phyloP scores from a whole-genome alignment of 2,329 filamentous ascomycete species.

The Alternaria rosae region DNA sequence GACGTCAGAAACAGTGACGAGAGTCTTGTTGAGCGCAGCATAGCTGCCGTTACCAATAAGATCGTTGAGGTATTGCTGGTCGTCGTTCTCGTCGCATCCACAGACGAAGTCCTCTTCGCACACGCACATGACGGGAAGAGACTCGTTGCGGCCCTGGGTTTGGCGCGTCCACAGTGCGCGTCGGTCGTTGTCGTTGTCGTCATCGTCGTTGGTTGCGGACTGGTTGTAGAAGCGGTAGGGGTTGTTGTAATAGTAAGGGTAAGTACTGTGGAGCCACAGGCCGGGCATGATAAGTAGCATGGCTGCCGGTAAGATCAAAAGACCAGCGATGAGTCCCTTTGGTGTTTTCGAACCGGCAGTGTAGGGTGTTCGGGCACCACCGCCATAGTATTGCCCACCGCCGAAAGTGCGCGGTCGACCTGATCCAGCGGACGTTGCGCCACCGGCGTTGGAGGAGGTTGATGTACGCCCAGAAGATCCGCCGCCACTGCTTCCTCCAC shows the following conservation, averaged over 20 bases:
- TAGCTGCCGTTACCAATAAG: slow-evolving; percentile 67
- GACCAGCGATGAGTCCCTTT: slow-evolving; percentile 59
- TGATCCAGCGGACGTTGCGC: slow-evolving; percentile 63
- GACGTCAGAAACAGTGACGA: slow-evolving; percentile 68
- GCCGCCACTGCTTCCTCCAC: slow-evolving; percentile 12
- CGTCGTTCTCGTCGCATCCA: slow-evolving; percentile 73
- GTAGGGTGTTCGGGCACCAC: slow-evolving; percentile 67
- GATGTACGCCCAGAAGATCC: slow-evolving; percentile 25
- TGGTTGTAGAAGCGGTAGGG: slow-evolving; percentile 62
- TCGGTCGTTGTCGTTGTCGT: slow-evolving; percentile 38
- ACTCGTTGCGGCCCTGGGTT: slow-evolving; percentile 59
- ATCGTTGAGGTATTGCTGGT: slow-evolving; percentile 65
- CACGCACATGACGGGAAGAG: slow-evolving; percentile 66
- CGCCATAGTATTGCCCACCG: slow-evolving; percentile 71
- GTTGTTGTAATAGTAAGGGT: slow-evolving; percentile 66
- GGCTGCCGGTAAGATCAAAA: slow-evolving; percentile 57
- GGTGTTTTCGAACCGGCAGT: slow-evolving; percentile 59
- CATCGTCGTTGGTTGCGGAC: slow-evolving; percentile 51
- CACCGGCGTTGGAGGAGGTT: slow-evolving; percentile 43
- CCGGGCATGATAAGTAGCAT: slow-evolving; percentile 68
- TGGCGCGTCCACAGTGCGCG: slow-evolving; percentile 10
- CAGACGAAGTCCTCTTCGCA: slow-evolving; percentile 67
- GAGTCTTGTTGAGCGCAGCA: slow-evolving; percentile 63
- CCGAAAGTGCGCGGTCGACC: slow-evolving; percentile 66
- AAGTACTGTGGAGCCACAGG: slow-evolving; percentile 69